A percentile compares a stretch with the other conserved stretches of the same genome.
These are phyloP conservation scores for Mortierella polycephala DNA, from an alignment of 371 early-diverging fungal genomes.

Conservation along the genomic window DNA sequence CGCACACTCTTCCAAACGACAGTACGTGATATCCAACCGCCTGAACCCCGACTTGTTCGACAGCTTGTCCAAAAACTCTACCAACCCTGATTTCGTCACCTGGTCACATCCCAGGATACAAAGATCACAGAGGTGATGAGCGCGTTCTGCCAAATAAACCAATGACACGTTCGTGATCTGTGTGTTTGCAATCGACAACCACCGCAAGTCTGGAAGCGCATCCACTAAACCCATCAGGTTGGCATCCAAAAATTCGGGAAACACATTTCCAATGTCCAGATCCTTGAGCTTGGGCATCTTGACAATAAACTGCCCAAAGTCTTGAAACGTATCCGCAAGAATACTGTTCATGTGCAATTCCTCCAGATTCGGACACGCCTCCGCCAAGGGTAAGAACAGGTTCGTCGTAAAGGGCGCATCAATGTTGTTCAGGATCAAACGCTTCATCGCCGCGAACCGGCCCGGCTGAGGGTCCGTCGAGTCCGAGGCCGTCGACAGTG, in stretches of 20 bases:
- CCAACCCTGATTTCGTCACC: slow-evolving; percentile 36
- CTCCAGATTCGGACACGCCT: slow-evolving; percentile 38
- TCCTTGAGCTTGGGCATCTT: slow-evolving; percentile 29
- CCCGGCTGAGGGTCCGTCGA: slow-evolving; percentile 13
- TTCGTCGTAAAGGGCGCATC: slow-evolving; percentile 42
- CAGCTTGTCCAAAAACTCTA: slow-evolving; percentile 41
- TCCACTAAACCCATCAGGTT: slow-evolving; percentile 34
- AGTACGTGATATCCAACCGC: slow-evolving; percentile 45
- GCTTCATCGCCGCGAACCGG: slow-evolving; percentile 23
- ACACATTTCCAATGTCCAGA: slow-evolving; percentile 52
- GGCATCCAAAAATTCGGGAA: slow-evolving; percentile 40
- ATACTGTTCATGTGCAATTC: slow-evolving; percentile 55
- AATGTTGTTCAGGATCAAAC: slow-evolving; percentile 47
- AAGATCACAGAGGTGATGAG: slow-evolving; percentile 27
- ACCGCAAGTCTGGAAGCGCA: slow-evolving; percentile 31
- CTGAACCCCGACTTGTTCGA: slow-evolving; percentile 29
- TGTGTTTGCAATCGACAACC: slow-evolving; percentile 49
- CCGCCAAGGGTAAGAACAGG: slow-evolving; percentile 36
- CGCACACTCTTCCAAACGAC: slow-evolving; percentile 32
- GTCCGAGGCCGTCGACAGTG: slow-evolving; percentile 30
- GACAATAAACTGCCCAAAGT: slow-evolving; percentile 31
- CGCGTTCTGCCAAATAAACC: slow-evolving; percentile 30
- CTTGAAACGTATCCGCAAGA: slow-evolving; percentile 44
- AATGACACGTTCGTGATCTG: slow-evolving; percentile 47
- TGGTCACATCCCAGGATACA: slow-evolving; percentile 53